Conservation (phyloP, 2,329 filamentous ascomycete genomes). For the Pseudogymnoascus sp. region DNA sequence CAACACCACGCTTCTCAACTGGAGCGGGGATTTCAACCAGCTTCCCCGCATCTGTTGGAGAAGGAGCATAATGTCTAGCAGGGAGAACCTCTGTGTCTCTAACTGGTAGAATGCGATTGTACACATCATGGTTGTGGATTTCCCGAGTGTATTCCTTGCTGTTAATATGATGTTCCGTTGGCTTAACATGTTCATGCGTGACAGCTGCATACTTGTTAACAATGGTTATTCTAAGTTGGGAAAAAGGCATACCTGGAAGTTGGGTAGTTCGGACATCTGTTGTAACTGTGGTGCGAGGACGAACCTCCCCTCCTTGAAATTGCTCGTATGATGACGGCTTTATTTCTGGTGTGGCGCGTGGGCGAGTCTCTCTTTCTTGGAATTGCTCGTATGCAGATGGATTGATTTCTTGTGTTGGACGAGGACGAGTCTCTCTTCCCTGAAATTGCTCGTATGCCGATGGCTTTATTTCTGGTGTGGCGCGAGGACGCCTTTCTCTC, state of each 20-base stretch:
- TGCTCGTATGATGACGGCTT: neutral
- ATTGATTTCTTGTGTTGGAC: too few relatives aligned
- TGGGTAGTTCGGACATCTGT: neutral
- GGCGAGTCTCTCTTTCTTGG: neutral
- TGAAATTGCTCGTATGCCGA: neutral
- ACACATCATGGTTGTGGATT: slow-evolving; percentile 45
- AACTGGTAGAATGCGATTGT: slow-evolving; percentile 44
- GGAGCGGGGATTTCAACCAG: slow-evolving; percentile 39
- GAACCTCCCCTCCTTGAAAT: neutral
- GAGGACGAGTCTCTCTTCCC: neutral
- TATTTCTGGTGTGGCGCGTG: neutral
- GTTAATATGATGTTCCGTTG: slow-evolving; percentile 36
- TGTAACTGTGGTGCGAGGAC: neutral
- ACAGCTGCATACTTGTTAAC: slow-evolving; percentile 31
- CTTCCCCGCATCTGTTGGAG: slow-evolving; percentile 30
- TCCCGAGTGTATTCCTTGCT: slow-evolving; percentile 42
- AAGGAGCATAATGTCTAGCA: slow-evolving; percentile 36
- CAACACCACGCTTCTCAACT: neutral
- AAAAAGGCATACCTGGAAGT: neutral
- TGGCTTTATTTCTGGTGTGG: too few relatives aligned
- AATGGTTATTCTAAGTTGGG: neutral
- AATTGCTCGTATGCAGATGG: neutral
- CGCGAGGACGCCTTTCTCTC: neutral
- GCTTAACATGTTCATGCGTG: slow-evolving; percentile 39
- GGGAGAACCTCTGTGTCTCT: slow-evolving; percentile 45